Evolutionary conservation across 768 basidiomycete genomes (phyloP), one percentile per base, ranked within the genome.

Genomic region (Cystobasidiopsis lactophilus): DNA sequence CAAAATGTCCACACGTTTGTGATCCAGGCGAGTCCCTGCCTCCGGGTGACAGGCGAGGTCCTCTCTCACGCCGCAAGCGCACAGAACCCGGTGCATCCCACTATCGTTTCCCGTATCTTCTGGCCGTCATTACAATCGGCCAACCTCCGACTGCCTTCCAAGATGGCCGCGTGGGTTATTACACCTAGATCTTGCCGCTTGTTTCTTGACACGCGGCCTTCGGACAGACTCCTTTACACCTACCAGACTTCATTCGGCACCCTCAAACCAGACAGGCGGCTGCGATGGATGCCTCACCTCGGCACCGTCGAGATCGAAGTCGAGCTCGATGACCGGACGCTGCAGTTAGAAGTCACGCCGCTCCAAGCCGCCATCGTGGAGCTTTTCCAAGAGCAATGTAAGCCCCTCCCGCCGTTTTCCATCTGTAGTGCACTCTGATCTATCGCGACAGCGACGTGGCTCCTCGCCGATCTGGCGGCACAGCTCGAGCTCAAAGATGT

Each of bases 361-460:
- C 66, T 96, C 19, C 89, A 96, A 63, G 93, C 91, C 9, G 81
- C 85, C 1, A 76, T 91, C 54, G 77, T 89, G 46, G 85, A 89
- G 59, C 69, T 85, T 2, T 93, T 95, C 63, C 78, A 77, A 0
- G 71, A 77, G 53, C 75, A 78, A 65, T 69, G 85, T 78, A 29
- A 23, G 65, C 56, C 18, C 24, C 24, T 30, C 14, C 5, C 3
- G 30, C 26, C 54, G 85, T 81, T 13, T 11, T 24, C 31, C 30
- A 38, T 23, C 23, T 30, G 39, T 4, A 13, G 4, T 40, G 11
- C 2, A 44, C 39, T n/a, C 18, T 19, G 13, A 24, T 19, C 50
- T 16, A 13, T 14, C 10, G 0, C 14, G 16, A 31, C 24, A 37
- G 54, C 57, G 18, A 66, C 71, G 1, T 85, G 82, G 85, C 71